These are phyloP conservation scores for Pyropia yezoensis DNA, from an alignment of 23 red algal genomes.

Conservation along the genomic window DNA sequence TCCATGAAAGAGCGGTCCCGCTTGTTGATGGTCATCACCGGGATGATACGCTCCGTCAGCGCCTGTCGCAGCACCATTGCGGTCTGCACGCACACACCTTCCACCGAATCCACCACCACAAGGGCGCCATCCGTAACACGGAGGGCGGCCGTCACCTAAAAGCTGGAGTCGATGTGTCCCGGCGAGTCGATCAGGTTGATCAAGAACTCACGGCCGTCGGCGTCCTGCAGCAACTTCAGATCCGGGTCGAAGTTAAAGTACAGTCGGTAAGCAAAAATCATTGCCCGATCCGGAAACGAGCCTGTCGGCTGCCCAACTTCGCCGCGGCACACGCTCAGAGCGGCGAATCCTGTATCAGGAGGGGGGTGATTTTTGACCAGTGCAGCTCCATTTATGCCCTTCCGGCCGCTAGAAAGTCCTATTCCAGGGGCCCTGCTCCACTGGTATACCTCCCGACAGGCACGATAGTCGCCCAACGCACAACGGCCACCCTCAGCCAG, in stretches of 20 bases:
- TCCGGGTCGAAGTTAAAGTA: slow-evolving; percentile 85
- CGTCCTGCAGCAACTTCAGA: slow-evolving; percentile 76
- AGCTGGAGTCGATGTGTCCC: slow-evolving; percentile 98
- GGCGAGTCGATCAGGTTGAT: slow-evolving; percentile 98
- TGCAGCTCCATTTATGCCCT: too few species aligned
- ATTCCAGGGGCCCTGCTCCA: too few species aligned
- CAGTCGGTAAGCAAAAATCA: too few species aligned
- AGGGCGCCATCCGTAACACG: slow-evolving; percentile 98
- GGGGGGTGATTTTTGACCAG: too few species aligned
- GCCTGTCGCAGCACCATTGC: slow-evolving; percentile 98
- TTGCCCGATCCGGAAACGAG: too few species aligned
- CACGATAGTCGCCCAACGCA: too few species aligned
- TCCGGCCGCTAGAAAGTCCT: too few species aligned
- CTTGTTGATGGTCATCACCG: slow-evolving; percentile 99
- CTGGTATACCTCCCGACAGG: too few species aligned
- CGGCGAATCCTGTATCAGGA: too few species aligned
- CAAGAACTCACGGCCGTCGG: slow-evolving; percentile 79
- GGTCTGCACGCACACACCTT: slow-evolving; percentile 98
- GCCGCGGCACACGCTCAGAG: too few species aligned
- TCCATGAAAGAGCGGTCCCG: slow-evolving; percentile 98
- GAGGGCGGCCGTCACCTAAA: slow-evolving; percentile 94
- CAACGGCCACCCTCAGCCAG: too few species aligned
- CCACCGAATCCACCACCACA: slow-evolving; percentile 98
- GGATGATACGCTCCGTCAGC: slow-evolving; percentile 94
- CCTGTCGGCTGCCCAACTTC: too few species aligned